Evolutionary conservation across 163 green algal genomes (phyloP).

Genomic region (Scenedesmus sp.): DNA sequence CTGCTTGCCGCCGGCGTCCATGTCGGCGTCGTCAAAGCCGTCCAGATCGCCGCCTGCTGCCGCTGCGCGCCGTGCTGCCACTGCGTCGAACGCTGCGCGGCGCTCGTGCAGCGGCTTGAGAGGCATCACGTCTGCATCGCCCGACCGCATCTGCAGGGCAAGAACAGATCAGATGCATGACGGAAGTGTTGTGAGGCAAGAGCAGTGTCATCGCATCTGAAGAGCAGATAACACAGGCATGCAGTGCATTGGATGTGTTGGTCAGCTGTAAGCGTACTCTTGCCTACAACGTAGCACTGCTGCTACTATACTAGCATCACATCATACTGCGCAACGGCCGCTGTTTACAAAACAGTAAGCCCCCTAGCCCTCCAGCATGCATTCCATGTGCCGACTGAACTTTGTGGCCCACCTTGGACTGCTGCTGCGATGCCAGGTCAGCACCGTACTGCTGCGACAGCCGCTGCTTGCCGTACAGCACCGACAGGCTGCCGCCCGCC

Average conservation of each 20-base stretch:
- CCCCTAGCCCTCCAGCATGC: background rate
- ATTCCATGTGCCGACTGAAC: too few relatives aligned
- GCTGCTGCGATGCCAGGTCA: slow-evolving; percentile 59
- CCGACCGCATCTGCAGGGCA: slow-evolving; percentile 28
- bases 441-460: slow-evolving; percentile 80
- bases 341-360: too few relatives aligned
- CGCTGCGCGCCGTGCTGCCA: slow-evolving; percentile 62
- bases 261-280: too few relatives aligned
- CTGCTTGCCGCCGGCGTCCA: slow-evolving; percentile 49
- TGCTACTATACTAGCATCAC: too few relatives aligned
- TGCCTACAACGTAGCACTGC: too few relatives aligned
- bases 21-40: slow-evolving; percentile 41
- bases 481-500: slow-evolving; percentile 60
- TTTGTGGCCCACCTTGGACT: background rate
- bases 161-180: background rate
- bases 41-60: background rate
- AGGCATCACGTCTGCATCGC: slow-evolving; percentile 80
- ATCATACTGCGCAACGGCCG: background rate
- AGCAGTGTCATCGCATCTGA: too few relatives aligned
- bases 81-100: slow-evolving; percentile 82
- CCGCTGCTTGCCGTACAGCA: slow-evolving; percentile 73
- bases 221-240: too few relatives aligned
- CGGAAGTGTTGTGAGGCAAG: too few relatives aligned
- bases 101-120: slow-evolving; percentile 80
- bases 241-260: too few relatives aligned